These are phyloP conservation scores for Talaromyces sp. DNA, from an alignment of 2,329 filamentous ascomycete genomes.

Conservation along the genomic window DNA sequence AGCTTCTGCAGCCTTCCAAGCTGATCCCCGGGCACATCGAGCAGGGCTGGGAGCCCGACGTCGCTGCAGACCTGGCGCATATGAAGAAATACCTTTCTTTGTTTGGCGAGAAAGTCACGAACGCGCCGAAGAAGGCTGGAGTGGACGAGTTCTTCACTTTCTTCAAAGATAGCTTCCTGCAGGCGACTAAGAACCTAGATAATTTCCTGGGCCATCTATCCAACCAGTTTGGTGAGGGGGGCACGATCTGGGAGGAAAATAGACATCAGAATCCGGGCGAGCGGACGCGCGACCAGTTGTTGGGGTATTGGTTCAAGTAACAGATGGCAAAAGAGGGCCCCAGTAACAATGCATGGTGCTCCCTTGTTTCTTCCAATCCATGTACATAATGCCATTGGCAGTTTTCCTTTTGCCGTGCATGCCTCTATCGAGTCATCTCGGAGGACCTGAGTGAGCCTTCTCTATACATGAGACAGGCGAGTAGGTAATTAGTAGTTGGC, in stretches of 20 bases:
- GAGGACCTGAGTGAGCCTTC: no score
- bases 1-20: slow-evolving; percentile 22
- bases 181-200: slow-evolving; percentile 23
- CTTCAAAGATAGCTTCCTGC: no score
- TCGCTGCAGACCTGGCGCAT: not conserved
- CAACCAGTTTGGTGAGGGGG: slow-evolving; percentile 29
- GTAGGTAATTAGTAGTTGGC: no score
- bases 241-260: slow-evolving; percentile 29
- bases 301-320: slow-evolving; percentile 15
- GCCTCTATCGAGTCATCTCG: no score
- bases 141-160: no score
- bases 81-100: slow-evolving; percentile 2
- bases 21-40: not conserved
- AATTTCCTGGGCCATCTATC: slow-evolving; percentile 31
- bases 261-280: slow-evolving; percentile 21
- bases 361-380: no score
- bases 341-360: no score
- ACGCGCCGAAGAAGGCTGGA: no score
- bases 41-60: not conserved
- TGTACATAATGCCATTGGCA: no score
- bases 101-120: slow-evolving; percentile 12
- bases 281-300: slow-evolving; percentile 13
- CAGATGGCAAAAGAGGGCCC: no score
- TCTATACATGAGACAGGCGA: no score
- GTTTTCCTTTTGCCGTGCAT: no score